Evolutionary conservation across 164 flowering plant species (phyloP).

Genomic region (Cinnamomum chago): DNA sequence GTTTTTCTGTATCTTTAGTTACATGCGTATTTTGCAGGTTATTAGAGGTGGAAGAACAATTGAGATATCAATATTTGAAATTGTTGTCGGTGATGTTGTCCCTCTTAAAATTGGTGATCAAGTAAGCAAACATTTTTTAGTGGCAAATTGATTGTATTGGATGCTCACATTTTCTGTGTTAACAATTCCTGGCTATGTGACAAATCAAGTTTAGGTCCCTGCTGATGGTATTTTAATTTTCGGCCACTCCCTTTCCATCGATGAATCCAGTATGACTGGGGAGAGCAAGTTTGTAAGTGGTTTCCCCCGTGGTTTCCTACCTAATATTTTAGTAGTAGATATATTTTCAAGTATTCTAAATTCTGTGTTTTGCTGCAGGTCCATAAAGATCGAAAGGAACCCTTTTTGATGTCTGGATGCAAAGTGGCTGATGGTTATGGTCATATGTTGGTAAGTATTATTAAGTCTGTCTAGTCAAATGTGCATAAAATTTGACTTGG

Average conservation of each 20-base stretch:
- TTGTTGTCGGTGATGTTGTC: too few species aligned
- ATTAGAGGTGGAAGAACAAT: too few species aligned
- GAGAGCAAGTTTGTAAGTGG: conserved; percentile 86
- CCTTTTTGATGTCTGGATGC: conserved; percentile 96
- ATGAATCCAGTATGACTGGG: conserved; percentile 35
- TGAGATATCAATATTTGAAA: too few species aligned
- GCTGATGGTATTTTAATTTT: conserved; percentile 81
- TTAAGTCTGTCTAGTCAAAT: neutral
- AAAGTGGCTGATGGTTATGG: conserved; percentile 98
- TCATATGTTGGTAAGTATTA: conserved; percentile 72
- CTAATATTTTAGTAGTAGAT: neutral
- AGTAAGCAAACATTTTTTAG: neutral
- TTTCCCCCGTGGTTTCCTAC: neutral
- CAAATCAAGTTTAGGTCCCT: conserved; percentile 51
- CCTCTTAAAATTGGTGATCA: too few species aligned
- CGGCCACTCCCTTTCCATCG: conserved; percentile 80
- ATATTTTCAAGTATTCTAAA: neutral
- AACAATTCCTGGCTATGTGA: neutral
- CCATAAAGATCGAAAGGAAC: conserved; percentile 65
- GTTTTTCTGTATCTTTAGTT: conserved; percentile 37
- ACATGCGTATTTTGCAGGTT: conserved; percentile 45
- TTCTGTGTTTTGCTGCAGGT: conserved; percentile 15
- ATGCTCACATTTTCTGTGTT: neutral
- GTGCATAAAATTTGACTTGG: neutral
- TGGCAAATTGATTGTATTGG: neutral